Evolutionary conservation across 345 rosid genomes (phyloP), one percentile per base, ranked within the genome.

Genomic region (Hirschfeldia incana): DNA sequence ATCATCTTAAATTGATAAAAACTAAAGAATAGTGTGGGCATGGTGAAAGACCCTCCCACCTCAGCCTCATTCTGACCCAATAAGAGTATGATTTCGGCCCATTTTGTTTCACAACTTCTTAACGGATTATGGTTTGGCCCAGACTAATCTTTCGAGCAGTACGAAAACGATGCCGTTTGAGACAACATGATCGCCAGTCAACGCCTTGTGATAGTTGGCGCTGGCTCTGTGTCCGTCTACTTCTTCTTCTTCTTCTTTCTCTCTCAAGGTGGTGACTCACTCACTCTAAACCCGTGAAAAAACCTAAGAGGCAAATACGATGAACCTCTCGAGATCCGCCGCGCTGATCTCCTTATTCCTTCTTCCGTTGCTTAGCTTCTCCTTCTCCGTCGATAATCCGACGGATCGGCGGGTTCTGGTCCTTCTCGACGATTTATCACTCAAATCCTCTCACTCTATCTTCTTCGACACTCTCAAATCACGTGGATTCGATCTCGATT

Each of bases 401-500:
- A 75, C 85, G 29, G 90, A 84, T 77, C 90, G 88, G 76, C 88
- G 89, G 15, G 75, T 88, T 33, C 70, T 90, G 13, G 91, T 88
- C 8, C 70, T 90, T 8, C 86, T 89, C 61, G 95, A 90, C 65
- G 91, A 90, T 75, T 70, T 86, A 66, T 84, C 95, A 26, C 80
- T 89, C 57, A 86, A 84, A 77, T 87, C 91, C 29, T 86, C 90
- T 32, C 91, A 87, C 80, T 87, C 92, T 51, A 78, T 90, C 73
- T 90, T 85, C 87, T 90, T 90, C 73, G 74, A 57, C 75, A 84
- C 88, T 46, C 89, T 90, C 71, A 86, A 72, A 49, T 85, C 89
- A 57, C 87, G 90, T 66, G 88, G 90, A 42, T 86, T 89, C 74
- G 79, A 83, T 75, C 86, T 90, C 30, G 89, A 90, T 34, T 86